Evolutionary conservation across 1,284 basidiomycete species (phyloP).

Genomic region (Bondarzewia mesenterica): DNA sequence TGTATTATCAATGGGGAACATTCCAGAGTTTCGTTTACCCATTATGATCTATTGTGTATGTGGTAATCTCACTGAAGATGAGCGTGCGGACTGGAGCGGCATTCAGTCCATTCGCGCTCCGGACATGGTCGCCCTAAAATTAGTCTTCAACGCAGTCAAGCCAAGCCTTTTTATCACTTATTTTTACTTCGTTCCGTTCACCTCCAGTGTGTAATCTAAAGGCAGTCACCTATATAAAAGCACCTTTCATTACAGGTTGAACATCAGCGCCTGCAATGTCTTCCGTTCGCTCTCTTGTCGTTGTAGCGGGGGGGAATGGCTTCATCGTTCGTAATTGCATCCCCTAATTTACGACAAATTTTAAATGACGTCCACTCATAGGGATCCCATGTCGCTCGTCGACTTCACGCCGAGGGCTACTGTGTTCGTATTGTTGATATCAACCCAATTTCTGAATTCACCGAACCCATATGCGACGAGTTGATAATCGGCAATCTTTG

Average conservation of each 20-base stretch:
- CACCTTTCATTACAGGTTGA: background rate
- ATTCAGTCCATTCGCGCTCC: no score
- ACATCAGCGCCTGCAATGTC: background rate
- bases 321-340: slow-evolving; percentile 38
- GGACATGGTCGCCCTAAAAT: no score
- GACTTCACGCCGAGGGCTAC: slow-evolving; percentile 24
- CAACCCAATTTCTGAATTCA: slow-evolving; percentile 18
- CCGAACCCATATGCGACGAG: slow-evolving; percentile 25
- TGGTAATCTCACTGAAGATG: no score
- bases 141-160: no score
- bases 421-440: slow-evolving; percentile 39
- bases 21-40: no score
- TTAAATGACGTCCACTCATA: slow-evolving; percentile 16
- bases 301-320: slow-evolving; percentile 37
- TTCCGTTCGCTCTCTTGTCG: background rate
- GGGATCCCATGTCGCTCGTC: slow-evolving; percentile 44
- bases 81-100: no score
- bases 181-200: no score
- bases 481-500: slow-evolving; percentile 37
- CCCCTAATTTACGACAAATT: background rate
- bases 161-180: no score
- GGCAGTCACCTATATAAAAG: no score
- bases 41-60: no score
- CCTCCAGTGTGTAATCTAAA: no score
- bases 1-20: no score